Conservation (phyloP, 2,329 filamentous ascomycete species). For the Aspergillus sp. region DNA sequence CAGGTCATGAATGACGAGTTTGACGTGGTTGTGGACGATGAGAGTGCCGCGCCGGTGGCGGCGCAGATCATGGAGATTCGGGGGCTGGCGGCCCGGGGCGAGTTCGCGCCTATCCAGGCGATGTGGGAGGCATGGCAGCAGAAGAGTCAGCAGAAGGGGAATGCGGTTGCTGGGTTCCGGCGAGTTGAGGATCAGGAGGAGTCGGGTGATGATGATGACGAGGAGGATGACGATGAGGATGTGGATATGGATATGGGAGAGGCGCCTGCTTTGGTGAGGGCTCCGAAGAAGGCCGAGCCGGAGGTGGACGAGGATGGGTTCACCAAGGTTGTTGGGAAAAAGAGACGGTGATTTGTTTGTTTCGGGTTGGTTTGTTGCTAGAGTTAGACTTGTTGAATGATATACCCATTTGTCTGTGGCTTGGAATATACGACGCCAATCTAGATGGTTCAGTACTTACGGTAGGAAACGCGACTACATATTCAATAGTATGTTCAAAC, state of each 20-base stretch:
- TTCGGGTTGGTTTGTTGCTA: constrained; percentile 1
- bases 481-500: background rate
- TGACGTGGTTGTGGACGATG: constrained; percentile 87
- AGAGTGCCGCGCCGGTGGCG: constrained; percentile 73
- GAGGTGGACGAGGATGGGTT: constrained; percentile 81
- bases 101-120: constrained; percentile 62
- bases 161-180: constrained; percentile 34
- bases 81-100: constrained; percentile 61
- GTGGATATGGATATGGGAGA: constrained; percentile 67
- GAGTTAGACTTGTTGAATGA: background rate
- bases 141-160: constrained; percentile 33
- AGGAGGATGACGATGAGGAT: constrained; percentile 60
- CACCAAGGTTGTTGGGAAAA: constrained; percentile 69
- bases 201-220: constrained; percentile 58
- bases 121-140: constrained; percentile 51
- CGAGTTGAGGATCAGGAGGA: constrained; percentile 44
- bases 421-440: background rate
- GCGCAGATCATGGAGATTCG: constrained; percentile 67
- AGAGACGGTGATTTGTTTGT: constrained; percentile 46
- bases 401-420: background rate
- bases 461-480: background rate
- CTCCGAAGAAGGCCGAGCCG: constrained; percentile 60
- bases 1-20: constrained; percentile 97
- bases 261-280: constrained; percentile 59
- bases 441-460: background rate